Evolutionary conservation across 192 early-diverging fungal species (phyloP), one percentile per base, ranked within the genome.

Genomic region (Linnemannia elongata): DNA sequence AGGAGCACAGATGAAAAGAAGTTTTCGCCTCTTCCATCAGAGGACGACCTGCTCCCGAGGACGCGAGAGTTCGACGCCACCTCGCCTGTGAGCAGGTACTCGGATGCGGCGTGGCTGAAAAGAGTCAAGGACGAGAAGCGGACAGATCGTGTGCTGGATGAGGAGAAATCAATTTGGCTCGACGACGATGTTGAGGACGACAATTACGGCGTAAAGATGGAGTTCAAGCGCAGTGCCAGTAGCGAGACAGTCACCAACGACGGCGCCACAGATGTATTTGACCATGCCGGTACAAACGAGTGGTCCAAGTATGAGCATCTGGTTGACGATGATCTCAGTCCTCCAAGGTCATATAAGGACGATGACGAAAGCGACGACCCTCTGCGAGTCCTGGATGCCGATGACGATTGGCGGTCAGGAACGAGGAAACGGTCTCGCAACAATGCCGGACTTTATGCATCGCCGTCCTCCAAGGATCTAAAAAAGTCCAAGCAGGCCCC

Each of bases 241-340:
- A 33, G 13, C 60, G 33, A 30, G 60, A 33, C 10, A 66, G 30
- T 30, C 12, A 66, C 60, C 13, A 15, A 27, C 60, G 27, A 12
- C 30, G 27, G 27, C 30, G 12, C 30, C 33, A 66, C 60, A 12
- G 30, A 66, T 66, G 60, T 15, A 4, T 66, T 66, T 15, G 30
- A 72, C 41, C 9, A 72, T 41, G 39, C 6, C 4, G 20, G 70
- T 38, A 5, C 70, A 3, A 41, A 72, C 18, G 30, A 66, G 60
- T 66, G 60, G 60, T 66, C 60, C 30, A 33, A 66, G 60, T 66
- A 33, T 33, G 52, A 74, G 3, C 15, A 49, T 69, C 39, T 83
- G 42, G 13, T 69, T 24, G 60, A 78, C 27, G 20, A 18, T 33
- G 54, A 22, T 35, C 80, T 87, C 12, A 87, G 85, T 41, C 79